phyloP scores from a whole-genome alignment of 805 yeast species.

The Candida caryicola region DNA sequence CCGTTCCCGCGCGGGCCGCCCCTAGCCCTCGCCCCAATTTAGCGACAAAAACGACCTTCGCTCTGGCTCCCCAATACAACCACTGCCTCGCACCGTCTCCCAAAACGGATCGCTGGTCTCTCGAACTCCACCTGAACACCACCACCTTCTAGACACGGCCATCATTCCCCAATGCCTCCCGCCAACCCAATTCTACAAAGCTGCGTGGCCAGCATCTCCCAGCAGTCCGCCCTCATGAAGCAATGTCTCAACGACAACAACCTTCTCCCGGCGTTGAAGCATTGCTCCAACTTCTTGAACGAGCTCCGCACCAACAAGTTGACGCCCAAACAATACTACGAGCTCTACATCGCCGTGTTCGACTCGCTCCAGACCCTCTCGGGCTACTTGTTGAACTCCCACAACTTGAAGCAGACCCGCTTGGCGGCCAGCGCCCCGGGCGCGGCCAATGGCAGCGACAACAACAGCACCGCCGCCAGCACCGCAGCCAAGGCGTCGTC shows the following conservation, averaged over 20 bases:
- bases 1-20: too few species aligned
- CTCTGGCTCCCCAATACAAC: too few species aligned
- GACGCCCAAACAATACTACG: slow-evolving; percentile 91
- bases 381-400: slow-evolving; percentile 60
- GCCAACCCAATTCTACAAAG: slow-evolving; percentile 21
- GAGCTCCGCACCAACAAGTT: slow-evolving; percentile 75
- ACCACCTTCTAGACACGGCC: too few species aligned
- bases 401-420: slow-evolving; percentile 56
- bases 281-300: slow-evolving; percentile 75
- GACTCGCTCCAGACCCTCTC: slow-evolving; percentile 76
- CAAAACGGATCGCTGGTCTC: too few species aligned
- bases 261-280: slow-evolving; percentile 84
- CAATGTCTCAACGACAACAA: slow-evolving; percentile 63
- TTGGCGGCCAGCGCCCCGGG: not conserved
- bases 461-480: not conserved
- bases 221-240: slow-evolving; percentile 74
- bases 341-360: slow-evolving; percentile 76
- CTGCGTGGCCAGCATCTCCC: slow-evolving; percentile 48
- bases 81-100: too few species aligned
- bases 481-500: not conserved
- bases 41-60: too few species aligned
- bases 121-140: too few species aligned
- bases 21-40: too few species aligned
- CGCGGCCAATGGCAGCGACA: not conserved
- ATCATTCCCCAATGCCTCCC: too few species aligned